Conservation (phyloP, 164 flowering plant genomes). For the Liquidambar formosana region DNA sequence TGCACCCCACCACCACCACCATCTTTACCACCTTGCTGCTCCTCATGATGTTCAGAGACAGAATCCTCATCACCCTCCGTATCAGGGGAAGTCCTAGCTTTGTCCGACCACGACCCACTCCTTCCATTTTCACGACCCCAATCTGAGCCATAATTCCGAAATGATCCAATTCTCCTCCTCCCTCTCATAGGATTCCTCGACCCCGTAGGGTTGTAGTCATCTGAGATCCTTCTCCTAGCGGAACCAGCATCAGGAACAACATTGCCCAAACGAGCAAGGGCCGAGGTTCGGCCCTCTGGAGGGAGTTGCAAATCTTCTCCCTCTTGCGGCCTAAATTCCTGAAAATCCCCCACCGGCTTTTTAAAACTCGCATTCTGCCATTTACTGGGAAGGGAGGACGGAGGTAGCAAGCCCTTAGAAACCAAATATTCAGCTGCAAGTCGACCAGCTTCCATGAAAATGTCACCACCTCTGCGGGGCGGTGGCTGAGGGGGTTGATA, state of each 20-base stretch:
- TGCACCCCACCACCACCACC: constrained; percentile 21
- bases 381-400: constrained; percentile 51
- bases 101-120: constrained; percentile 48
- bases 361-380: constrained; percentile 51
- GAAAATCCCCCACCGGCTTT: constrained; percentile 41
- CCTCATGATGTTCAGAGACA: constrained; percentile 31
- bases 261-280: constrained; percentile 53
- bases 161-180: constrained; percentile 49
- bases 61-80: constrained; percentile 42
- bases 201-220: constrained; percentile 38
- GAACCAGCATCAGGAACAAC: constrained; percentile 40
- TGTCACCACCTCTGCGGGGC: constrained; percentile 52
- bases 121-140: constrained; percentile 56
- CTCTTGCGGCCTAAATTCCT: constrained; percentile 46
- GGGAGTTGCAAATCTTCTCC: constrained; percentile 33
- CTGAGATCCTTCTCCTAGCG: constrained; percentile 44
- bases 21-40: constrained; percentile 30
- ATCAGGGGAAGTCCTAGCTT: constrained; percentile 38
- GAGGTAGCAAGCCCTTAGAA: constrained; percentile 74
- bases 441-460: constrained; percentile 89
- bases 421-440: constrained; percentile 91
- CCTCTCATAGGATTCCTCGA: constrained; percentile 42
- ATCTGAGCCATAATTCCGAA: constrained; percentile 44
- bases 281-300: constrained; percentile 53
- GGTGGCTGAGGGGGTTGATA: constrained; percentile 31